A percentile compares a stretch with the other conserved stretches of the same genome.
Evolutionary conservation across 345 rosid genomes (phyloP).

Genomic region (Acer campestre): DNA sequence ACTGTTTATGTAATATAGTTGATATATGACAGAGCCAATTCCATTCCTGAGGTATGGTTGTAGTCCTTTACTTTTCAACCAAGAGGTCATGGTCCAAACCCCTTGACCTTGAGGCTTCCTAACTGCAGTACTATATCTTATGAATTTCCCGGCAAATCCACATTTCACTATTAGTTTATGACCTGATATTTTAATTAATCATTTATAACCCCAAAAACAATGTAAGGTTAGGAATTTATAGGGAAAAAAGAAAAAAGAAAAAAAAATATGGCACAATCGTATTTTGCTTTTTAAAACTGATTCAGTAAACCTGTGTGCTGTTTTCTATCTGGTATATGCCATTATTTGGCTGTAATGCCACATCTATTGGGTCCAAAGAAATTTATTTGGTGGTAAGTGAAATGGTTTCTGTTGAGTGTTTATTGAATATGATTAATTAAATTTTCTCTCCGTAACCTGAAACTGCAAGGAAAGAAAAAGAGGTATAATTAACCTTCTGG

Average conservation of each 20-base stretch:
- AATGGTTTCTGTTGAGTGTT: background rate
- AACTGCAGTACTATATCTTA: background rate
- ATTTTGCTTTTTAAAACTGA: background rate
- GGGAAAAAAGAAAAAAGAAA: background rate
- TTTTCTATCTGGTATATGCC: background rate
- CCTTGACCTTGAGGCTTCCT: background rate
- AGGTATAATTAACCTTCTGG: background rate
- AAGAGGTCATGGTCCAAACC: background rate
- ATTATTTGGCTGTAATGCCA: background rate
- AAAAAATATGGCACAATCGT: background rate
- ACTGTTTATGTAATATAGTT: background rate
- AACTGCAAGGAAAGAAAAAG: background rate
- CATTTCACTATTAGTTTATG: no score
- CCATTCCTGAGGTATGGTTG: background rate
- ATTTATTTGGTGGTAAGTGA: background rate
- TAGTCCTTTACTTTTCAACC: background rate
- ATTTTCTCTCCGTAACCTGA: background rate
- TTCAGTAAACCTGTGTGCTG: background rate
- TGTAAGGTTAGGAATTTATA: background rate
- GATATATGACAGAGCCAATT: background rate
- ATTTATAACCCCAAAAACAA: no score
- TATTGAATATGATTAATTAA: background rate
- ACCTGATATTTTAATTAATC: no score
- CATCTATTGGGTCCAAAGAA: background rate
- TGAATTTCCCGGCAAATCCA: no score